phyloP scores from a whole-genome alignment of 106 monocot species.

The Phalaenopsis equestris region DNA sequence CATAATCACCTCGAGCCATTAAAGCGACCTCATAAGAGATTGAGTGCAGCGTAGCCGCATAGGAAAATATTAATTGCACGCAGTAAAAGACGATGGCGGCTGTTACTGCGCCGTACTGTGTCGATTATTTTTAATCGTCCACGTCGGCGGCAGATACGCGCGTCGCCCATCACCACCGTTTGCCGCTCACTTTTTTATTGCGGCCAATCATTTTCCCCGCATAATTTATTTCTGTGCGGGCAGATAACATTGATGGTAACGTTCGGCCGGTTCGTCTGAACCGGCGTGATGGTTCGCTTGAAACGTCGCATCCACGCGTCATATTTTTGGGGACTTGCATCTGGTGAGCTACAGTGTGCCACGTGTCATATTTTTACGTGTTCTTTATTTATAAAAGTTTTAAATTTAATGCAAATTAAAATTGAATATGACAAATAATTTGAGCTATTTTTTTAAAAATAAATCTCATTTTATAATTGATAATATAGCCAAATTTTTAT shows the following conservation, averaged over 20 bases:
- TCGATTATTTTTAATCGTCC: background rate
- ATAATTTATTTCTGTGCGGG: background rate
- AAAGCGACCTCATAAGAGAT: background rate
- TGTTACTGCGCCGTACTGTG: background rate
- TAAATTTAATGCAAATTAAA: too few species aligned
- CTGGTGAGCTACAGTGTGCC: too few species aligned
- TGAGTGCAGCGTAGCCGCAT: background rate
- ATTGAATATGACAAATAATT: too few species aligned
- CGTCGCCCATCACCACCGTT: background rate
- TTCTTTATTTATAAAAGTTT: too few species aligned
- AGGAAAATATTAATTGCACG: background rate
- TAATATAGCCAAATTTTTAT: too few species aligned
- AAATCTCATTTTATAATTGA: too few species aligned
- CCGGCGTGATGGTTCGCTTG: background rate
- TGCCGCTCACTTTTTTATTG: background rate
- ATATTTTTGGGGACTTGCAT: too few species aligned
- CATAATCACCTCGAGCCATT: background rate
- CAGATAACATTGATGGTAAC: background rate
- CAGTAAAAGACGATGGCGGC: background rate
- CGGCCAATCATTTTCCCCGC: background rate
- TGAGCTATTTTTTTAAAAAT: too few species aligned
- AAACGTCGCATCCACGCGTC: background rate
- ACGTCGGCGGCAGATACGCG: background rate
- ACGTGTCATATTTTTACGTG: too few species aligned
- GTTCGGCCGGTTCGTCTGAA: background rate